Evolutionary conservation across 345 rosid species (phyloP), one percentile per base, ranked within the genome.

Genomic region (Melaleuca quinquenervia): DNA sequence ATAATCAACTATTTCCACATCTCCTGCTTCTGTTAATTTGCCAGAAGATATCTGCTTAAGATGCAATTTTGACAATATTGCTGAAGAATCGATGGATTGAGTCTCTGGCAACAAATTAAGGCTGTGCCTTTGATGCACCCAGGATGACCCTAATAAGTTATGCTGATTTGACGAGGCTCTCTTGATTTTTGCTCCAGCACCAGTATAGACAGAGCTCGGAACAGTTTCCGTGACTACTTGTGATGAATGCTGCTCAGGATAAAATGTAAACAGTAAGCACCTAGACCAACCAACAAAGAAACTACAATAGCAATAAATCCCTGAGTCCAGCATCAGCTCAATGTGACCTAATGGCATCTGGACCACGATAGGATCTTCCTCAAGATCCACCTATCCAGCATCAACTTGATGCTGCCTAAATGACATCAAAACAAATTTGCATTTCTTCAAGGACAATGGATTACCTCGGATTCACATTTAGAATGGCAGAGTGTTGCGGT

Each of bases 101-200:
- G 89, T 89, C 84, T 94, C 93, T 36, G 91, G 88, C 18, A 93
- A 93, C 64, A 90, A 84, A 41, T 85, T 92, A 64, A 82, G 76
- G 86, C 90, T 90, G 82, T 76, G 76, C 83, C 82, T 55, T 53
- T 88, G 86, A 89, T 94, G 93, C 74, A 93, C 92, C 98, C 95
- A 93, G 78, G 99, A 93, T 84, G 93, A 91, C 84, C 95, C 88
- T 45, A 93, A 91, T 60, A 88, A 55, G 53, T 85, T 88, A 16
- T 86, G 89, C 41, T 88, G 92, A 86, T 86, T 91, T 56, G 95
- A 88, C 29, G 93, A 90, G 52, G 96, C 87, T 91, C 95, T 93
- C 92, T 95, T 97, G 52, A 97, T 92, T 91, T 97, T 97, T 52
- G 92, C 99, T 83, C 99, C 99, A 87, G 97, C 93, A 90, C 99